Evolutionary conservation across 139 green algal genomes (phyloP), one percentile per base, ranked within the genome.

Genomic region (Spirogloea muscicola): DNA sequence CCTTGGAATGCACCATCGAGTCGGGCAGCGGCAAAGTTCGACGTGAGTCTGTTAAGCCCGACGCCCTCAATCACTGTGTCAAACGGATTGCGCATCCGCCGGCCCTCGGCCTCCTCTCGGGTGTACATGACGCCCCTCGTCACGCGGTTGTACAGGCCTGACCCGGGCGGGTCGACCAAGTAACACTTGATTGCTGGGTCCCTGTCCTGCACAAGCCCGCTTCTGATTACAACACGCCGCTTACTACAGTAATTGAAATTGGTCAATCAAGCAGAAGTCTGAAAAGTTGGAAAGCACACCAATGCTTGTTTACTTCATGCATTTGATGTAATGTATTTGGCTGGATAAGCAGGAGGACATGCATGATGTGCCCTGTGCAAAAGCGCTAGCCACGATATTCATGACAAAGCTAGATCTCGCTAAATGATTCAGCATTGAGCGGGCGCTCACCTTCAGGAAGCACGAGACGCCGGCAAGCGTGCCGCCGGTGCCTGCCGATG

Each of bases 61-160:
- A 97, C 88, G 57, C 93, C 93, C 84, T 93, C 89, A 29, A 82
- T 89, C 67, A 94, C 92, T 31, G 94, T 98, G 88, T 98, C 93
- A 69, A 91, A 95, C 0, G 93, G 93, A 68, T 97, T 90, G 2
- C 57, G 48, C 37, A 95, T 75, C 29, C 94, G 86, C 72, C 85
- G 91, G n/a, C 94, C 94, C 81, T 97, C 92, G 18, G 91, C 91
- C 74, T 97, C 92, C 29, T 89, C 80, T 16, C 36, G 42, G 0
- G 82, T 83, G 83, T 92, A 97, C 86, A 95, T 74, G 38, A 97
- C 92, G 18, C 92, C 92, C 0, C 91, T 83, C 25, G 82, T 92
- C 39, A 98, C 91, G 82, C 91, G 93, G 77, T 95, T 94, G 84
- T 90, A 96, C 39, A 97, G 81, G 9, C 86, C 84, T 59, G 87